phyloP scores from a whole-genome alignment of 1,284 basidiomycete genomes.

The Rhodotorula sp. region DNA sequence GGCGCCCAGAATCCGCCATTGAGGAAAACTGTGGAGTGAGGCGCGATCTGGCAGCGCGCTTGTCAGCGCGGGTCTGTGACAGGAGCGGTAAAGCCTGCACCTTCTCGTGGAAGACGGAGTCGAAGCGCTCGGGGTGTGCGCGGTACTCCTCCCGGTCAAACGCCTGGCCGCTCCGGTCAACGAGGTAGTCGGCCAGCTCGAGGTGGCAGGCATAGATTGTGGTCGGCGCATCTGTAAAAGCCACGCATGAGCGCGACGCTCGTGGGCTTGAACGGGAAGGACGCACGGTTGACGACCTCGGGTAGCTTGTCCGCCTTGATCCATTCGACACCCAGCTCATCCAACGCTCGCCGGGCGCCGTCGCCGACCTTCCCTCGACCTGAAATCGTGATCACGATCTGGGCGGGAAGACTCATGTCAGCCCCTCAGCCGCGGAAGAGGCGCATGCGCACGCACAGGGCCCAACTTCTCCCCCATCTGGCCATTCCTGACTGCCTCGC shows the following conservation, averaged over 20 bases:
- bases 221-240: conserved; percentile 56
- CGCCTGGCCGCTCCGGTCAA: conserved; percentile 55
- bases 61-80: too few relatives aligned
- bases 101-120: conserved; percentile 65
- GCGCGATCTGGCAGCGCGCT: conserved; percentile 69
- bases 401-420: neutral
- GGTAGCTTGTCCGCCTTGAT: conserved; percentile 60
- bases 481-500: conserved; percentile 45
- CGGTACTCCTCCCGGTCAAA: conserved; percentile 74
- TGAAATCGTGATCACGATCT: conserved; percentile 70
- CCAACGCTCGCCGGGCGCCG: conserved; percentile 68
- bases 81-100: too few relatives aligned
- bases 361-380: conserved; percentile 77
- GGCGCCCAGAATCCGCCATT: conserved; percentile 82
- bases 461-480: neutral
- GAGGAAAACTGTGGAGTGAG: conserved; percentile 75
- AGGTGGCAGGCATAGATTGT: conserved; percentile 78
- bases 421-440: too few relatives aligned
- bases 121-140: conserved; percentile 62
- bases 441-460: conserved; percentile 1
- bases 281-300: conserved; percentile 58
- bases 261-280: too few relatives aligned
- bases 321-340: conserved; percentile 65
- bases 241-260: too few relatives aligned
- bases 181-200: conserved; percentile 66